Conservation (phyloP, 495 filamentous ascomycete species). For the Immersiella caudata region DNA sequence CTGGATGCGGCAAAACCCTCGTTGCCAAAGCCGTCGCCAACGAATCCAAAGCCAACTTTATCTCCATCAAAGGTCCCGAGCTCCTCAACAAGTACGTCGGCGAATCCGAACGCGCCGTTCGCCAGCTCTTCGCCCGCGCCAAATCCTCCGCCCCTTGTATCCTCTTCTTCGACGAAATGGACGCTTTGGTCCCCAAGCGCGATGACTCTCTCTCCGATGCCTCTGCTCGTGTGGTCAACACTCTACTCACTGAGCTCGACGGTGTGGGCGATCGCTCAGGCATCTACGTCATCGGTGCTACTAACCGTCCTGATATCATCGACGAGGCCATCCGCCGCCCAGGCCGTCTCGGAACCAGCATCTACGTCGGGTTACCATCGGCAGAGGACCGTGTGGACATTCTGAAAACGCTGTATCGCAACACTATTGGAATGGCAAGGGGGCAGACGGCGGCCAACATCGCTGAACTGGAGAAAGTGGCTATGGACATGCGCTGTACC, state of each 20-base stretch:
- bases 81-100: slow-evolving; percentile 95
- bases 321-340: slow-evolving; percentile 94
- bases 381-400: slow-evolving; percentile 83
- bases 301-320: slow-evolving; percentile 94
- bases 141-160: slow-evolving; percentile 87
- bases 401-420: slow-evolving; percentile 71
- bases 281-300: slow-evolving; percentile 94
- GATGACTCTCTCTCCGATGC: slow-evolving; percentile 81
- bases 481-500: slow-evolving; percentile 67
- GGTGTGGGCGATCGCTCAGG: slow-evolving; percentile 79
- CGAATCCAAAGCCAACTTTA: slow-evolving; percentile 95
- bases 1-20: slow-evolving; percentile 95
- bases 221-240: slow-evolving; percentile 89
- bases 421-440: slow-evolving; percentile 53
- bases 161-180: slow-evolving; percentile 97
- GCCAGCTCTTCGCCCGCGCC: slow-evolving; percentile 89
- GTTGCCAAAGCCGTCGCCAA: slow-evolving; percentile 96
- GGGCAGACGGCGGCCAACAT: slow-evolving; percentile 38
- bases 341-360: slow-evolving; percentile 81
- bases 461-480: slow-evolving; percentile 57
- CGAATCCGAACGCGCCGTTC: slow-evolving; percentile 89
- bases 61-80: slow-evolving; percentile 95
- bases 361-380: slow-evolving; percentile 88
- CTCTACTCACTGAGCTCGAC: slow-evolving; percentile 93
- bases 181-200: slow-evolving; percentile 84